phyloP scores from a whole-genome alignment of 129 eudicot species.

The Chrysanthemum makinoi region DNA sequence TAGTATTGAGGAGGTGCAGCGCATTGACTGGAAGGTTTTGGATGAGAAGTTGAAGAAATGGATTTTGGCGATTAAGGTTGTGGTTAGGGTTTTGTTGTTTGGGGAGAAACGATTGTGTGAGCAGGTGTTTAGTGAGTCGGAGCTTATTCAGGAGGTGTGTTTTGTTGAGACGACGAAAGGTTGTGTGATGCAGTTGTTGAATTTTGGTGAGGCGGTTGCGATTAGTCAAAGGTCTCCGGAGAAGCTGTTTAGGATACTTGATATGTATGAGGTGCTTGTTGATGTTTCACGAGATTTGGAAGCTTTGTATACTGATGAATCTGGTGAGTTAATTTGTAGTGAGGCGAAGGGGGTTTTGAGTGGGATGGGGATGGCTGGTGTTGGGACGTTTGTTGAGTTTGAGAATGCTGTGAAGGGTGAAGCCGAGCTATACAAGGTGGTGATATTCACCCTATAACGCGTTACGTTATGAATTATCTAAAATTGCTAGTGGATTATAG shows the following conservation, averaged over 20 bases:
- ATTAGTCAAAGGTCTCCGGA: conserved; percentile 71
- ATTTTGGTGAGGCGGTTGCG: conserved; percentile 88
- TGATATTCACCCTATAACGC: conserved; percentile 78
- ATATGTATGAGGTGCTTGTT: conserved; percentile 75
- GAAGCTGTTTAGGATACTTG: conserved; percentile 76
- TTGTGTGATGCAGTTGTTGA: conserved; percentile 87
- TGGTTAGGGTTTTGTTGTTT: conserved; percentile 56
- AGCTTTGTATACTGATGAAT: conserved; percentile 51
- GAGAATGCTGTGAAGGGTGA: conserved; percentile 86
- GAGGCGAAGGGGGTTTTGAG: conserved; percentile 72
- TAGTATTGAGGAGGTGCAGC: conserved; percentile 91
- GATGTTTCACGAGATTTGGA: conserved; percentile 54
- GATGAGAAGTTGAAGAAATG: conserved; percentile 86
- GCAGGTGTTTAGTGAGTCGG: conserved; percentile 57
- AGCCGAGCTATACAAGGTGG: conserved; percentile 52
- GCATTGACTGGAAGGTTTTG: conserved; percentile 68
- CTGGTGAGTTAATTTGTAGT: conserved; percentile 58
- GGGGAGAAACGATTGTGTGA: conserved; percentile 73
- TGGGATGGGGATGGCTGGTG: conserved; percentile 61
- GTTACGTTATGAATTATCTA: conserved; percentile 90
- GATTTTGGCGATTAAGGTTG: conserved; percentile 62
- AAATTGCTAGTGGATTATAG: conserved; percentile 80
- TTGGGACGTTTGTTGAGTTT: conserved; percentile 76
- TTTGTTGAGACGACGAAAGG: conserved; percentile 78
- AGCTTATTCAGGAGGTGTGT: conserved; percentile 60